phyloP scores from a whole-genome alignment of 345 rosid genomes.

The Moricandia moricandioides region DNA sequence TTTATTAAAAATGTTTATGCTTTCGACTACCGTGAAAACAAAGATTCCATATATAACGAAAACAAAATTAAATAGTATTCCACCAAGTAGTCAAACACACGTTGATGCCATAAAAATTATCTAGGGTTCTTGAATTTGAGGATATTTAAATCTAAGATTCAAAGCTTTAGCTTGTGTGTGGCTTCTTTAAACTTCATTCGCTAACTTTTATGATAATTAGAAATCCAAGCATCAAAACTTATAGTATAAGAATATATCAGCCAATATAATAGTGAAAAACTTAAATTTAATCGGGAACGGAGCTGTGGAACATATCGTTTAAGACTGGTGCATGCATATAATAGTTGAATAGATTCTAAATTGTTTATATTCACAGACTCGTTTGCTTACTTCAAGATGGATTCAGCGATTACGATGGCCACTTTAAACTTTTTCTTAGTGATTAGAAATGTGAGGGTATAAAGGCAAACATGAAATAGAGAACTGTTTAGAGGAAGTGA shows the following conservation, averaged over 20 bases:
- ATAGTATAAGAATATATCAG: not conserved
- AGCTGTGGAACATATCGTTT: not conserved
- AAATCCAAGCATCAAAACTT: not conserved
- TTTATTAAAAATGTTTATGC: not conserved
- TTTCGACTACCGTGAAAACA: not conserved
- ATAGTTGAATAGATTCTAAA: conserved; percentile 15
- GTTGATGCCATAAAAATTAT: not conserved
- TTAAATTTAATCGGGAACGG: not conserved
- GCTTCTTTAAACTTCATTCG: not conserved
- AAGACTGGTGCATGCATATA: conserved; percentile 5
- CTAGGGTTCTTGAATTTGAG: not conserved
- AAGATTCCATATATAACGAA: not conserved
- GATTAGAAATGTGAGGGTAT: not conserved
- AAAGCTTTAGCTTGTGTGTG: not conserved
- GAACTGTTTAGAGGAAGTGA: conserved; percentile 5
- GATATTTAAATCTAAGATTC: not conserved
- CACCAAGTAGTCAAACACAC: not conserved
- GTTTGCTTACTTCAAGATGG: conserved; percentile 10
- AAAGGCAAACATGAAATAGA: not conserved
- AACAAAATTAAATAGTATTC: not conserved
- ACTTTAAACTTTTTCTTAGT: not conserved
- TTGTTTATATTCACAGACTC: conserved; percentile 14
- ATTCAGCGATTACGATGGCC: conserved; percentile 29
- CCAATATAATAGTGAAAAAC: not conserved
- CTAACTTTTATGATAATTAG: not conserved